Base-by-base conservation (phyloP, 2,329 filamentous ascomycete species). In the Aspergillus sp. region DNA sequence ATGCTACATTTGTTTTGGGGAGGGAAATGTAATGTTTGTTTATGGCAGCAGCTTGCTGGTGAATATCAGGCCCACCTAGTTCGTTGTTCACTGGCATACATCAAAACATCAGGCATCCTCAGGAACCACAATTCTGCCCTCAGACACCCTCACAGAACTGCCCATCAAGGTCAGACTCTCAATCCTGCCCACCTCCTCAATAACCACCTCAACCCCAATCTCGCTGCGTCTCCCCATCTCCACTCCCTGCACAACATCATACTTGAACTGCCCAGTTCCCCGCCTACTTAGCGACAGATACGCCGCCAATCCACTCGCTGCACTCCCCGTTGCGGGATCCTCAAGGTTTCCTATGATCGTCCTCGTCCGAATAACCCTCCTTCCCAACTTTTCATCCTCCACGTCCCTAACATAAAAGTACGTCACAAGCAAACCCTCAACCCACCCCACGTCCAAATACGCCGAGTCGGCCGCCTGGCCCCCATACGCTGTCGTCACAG, bases 201-300 rank as follows among this genome's bases (percentile, higher is more conserved):
- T 17, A 15, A 40, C 56, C 15, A 74, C 68, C 6, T 64, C 66
- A 15, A 77, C 64, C 6, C 68, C 70, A 52, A 77, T 77, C 56
- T 76, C 73, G 64, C 72, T 75, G 7, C 71, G 64, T 62, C 85
- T 73, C 6, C 85, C 86, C 83, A 89, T 88, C 73, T 90, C 86
- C 9, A 88, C 84, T 0, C 86, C 87, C 73, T 90, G 87, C 58
- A 82, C 82, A 61, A 89, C 74, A 57, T 80, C 75, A 62, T 83
- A 86, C 54, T 70, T 70, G 23, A 69, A 70, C 47, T 24, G 43
- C 11, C 43, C 64, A 57, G n/a, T 54, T 52, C 21, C 66, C 70
- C 68, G 69, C 52, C 75, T 75, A n/a, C 70, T 69, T 52, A 83
- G 67, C 4, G 81, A 77, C 59, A 89, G 73, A 65, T 83, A 87